phyloP scores from a whole-genome alignment of 2,329 filamentous ascomycete species.

The Cercospora beticola region DNA sequence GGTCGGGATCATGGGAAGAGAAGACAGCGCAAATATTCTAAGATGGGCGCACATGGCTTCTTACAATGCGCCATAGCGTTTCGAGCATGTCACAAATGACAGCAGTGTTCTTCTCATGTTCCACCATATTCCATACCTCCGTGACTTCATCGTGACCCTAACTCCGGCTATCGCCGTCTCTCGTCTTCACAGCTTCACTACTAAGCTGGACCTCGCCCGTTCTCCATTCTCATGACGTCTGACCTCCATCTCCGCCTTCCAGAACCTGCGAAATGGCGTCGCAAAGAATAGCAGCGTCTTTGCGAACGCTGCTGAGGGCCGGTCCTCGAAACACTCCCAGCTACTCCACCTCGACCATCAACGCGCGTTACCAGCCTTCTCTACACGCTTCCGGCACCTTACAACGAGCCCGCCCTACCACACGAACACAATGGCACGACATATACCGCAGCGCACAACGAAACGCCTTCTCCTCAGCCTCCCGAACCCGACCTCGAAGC shows the following conservation, averaged over 20 bases:
- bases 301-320: not conserved
- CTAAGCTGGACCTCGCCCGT: not conserved
- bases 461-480: conserved; percentile 1
- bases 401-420: not conserved
- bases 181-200: not conserved
- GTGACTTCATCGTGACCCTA: not conserved
- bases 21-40: not conserved
- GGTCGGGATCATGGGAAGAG: not conserved
- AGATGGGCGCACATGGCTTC: not conserved
- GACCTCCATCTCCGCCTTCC: not conserved
- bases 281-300: conserved; percentile 9
- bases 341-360: not conserved
- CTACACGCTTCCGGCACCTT: not conserved
- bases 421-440: conserved; percentile 14
- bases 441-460: conserved; percentile 6
- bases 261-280: not conserved
- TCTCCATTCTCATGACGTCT: not conserved
- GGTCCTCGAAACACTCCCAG: not conserved
- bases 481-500: not conserved
- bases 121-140: not conserved
- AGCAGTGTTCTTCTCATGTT: not conserved
- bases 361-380: not conserved
- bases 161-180: not conserved
- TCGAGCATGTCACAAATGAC: not conserved
- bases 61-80: not conserved